Conservation (phyloP, 2,329 filamentous ascomycete species). For the Talaromyces sp. region DNA sequence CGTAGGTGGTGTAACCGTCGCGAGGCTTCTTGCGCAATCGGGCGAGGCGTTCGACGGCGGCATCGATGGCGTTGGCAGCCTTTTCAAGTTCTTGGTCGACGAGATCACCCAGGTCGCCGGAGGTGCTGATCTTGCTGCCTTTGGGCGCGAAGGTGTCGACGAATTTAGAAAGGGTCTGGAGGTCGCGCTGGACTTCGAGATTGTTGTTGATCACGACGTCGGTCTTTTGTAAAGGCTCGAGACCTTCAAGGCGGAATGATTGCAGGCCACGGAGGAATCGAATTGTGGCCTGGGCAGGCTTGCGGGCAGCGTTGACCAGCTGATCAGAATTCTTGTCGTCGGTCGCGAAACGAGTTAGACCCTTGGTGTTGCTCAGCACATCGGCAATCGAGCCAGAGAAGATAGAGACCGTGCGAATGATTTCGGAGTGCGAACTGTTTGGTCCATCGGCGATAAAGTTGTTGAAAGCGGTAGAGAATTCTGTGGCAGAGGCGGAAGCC, state of each 20-base stretch:
- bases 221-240: conserved; percentile 88
- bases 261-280: conserved; percentile 93
- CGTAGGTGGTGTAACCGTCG: conserved; percentile 92
- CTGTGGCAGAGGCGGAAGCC: conserved; percentile 86
- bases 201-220: conserved; percentile 98
- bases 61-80: conserved; percentile 91
- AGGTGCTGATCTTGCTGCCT: conserved; percentile 71
- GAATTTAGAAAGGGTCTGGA: conserved; percentile 89
- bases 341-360: conserved; percentile 83
- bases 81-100: conserved; percentile 90
- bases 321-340: conserved; percentile 93
- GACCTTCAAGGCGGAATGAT: conserved; percentile 86
- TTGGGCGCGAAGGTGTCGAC: conserved; percentile 89
- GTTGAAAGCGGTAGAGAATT: conserved; percentile 97
- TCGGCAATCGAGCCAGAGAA: conserved; percentile 90
- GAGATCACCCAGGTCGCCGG: conserved; percentile 84
- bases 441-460: conserved; percentile 97
- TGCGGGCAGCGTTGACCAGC: conserved; percentile 74
- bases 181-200: conserved; percentile 88
- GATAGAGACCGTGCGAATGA: conserved; percentile 87
- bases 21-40: conserved; percentile 96
- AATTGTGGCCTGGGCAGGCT: conserved; percentile 80
- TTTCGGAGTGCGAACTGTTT: conserved; percentile 80
- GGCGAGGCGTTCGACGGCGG: conserved; percentile 79
- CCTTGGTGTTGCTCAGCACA: conserved; percentile 94